Evolutionary conservation across 2,329 filamentous ascomycete genomes (phyloP).

Genomic region (Bipolaris sorokiniana): DNA sequence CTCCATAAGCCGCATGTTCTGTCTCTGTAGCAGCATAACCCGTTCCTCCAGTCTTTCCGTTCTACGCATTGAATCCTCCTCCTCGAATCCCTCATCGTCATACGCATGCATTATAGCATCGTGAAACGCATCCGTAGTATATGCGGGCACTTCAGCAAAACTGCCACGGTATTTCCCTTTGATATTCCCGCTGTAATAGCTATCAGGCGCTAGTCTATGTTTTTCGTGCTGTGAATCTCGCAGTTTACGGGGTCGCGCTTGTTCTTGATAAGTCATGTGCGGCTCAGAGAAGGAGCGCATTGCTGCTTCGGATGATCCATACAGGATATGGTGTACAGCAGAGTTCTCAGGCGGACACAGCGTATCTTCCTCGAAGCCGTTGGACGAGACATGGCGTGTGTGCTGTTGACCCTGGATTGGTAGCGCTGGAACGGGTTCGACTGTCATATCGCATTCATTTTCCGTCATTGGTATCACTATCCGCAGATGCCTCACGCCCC

Average conservation of each 20-base stretch:
- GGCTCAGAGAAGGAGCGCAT: slow-evolving; percentile 22
- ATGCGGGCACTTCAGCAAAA: slow-evolving; percentile 18
- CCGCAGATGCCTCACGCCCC: slow-evolving; percentile 38
- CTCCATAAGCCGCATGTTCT: slow-evolving; percentile 36
- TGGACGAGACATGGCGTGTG: slow-evolving; percentile 25
- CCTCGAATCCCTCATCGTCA: slow-evolving; percentile 17
- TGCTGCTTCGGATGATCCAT: slow-evolving; percentile 13
- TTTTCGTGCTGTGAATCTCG: slow-evolving; percentile 36
- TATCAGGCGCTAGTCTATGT: slow-evolving; percentile 22
- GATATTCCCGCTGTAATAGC: neutral
- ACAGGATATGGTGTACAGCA: slow-evolving; percentile 26
- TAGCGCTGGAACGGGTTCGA: slow-evolving; percentile 8
- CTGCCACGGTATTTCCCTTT: slow-evolving; percentile 15
- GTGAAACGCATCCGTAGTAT: slow-evolving; percentile 21
- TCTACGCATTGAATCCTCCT: slow-evolving; percentile 16
- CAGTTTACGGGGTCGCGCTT: slow-evolving; percentile 15
- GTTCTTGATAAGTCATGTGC: slow-evolving; percentile 23
- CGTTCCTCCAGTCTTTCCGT: slow-evolving; percentile 27
- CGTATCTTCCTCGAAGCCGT: slow-evolving; percentile 33
- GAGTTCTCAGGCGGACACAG: slow-evolving; percentile 32
- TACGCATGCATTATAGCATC: slow-evolving; percentile 2
- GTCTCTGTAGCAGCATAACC: slow-evolving; percentile 29
- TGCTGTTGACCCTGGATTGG: slow-evolving; percentile 13
- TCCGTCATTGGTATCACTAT: slow-evolving; percentile 34
- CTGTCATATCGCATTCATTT: slow-evolving; percentile 15